phyloP scores from a whole-genome alignment of 1,284 basidiomycete species.

The Moesziomyces parantarcticus region DNA sequence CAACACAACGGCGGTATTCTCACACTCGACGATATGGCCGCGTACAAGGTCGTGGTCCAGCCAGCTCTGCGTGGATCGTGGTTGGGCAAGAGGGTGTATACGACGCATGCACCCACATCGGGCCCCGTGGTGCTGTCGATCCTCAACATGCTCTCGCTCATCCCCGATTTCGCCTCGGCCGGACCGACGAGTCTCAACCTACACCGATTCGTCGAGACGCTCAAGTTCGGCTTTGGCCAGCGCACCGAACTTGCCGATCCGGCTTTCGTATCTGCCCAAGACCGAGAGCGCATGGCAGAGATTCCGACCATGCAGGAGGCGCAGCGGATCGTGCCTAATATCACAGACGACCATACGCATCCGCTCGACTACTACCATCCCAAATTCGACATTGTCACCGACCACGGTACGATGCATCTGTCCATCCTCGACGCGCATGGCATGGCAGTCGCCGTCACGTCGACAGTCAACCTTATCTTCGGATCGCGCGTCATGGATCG shows the following conservation, averaged over 20 bases:
- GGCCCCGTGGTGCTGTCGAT: slow-evolving; percentile 65
- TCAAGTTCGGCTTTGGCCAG: slow-evolving; percentile 68
- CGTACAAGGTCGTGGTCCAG: slow-evolving; percentile 77
- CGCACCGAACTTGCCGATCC: slow-evolving; percentile 70
- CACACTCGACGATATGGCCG: slow-evolving; percentile 76
- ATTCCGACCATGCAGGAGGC: slow-evolving; percentile 57
- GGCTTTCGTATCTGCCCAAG: slow-evolving; percentile 64
- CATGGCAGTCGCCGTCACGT: slow-evolving; percentile 69
- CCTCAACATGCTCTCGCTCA: slow-evolving; percentile 60
- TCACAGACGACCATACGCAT: slow-evolving; percentile 62
- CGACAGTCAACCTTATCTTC: slow-evolving; percentile 70
- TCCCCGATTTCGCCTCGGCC: slow-evolving; percentile 29
- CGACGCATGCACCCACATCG: slow-evolving; percentile 72
- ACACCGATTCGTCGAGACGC: slow-evolving; percentile 69
- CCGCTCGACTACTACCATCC: slow-evolving; percentile 68
- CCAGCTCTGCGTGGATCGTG: slow-evolving; percentile 82
- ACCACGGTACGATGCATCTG: slow-evolving; percentile 69
- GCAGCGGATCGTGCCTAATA: slow-evolving; percentile 56
- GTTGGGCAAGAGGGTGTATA: slow-evolving; percentile 83
- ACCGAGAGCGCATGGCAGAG: slow-evolving; percentile 10
- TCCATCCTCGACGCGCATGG: slow-evolving; percentile 68
- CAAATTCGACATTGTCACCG: slow-evolving; percentile 62
- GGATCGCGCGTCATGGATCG: slow-evolving; percentile 61
- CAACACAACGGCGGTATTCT: slow-evolving; percentile 79
- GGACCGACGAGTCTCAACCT: slow-evolving; percentile 54